Percentiles rank a stretch among this genome's conserved stretches.
These are phyloP conservation scores for Gnetum montanum DNA, from an alignment of 75 land plant genomes.

Conservation along the genomic window DNA sequence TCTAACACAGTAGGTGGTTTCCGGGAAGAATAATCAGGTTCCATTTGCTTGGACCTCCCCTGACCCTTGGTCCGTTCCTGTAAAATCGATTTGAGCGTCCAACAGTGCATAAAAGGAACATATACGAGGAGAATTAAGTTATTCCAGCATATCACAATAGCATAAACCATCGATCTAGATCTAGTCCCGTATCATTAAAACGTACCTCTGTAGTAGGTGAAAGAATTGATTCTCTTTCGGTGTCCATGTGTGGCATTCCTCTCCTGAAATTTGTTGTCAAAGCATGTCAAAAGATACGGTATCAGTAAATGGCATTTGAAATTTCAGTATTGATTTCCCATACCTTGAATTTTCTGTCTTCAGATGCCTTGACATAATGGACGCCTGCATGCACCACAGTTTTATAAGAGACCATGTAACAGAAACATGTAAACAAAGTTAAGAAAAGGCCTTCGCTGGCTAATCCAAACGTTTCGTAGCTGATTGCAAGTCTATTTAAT, in stretches of 20 bases:
- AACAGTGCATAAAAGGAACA: neutral
- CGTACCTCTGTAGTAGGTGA: conserved; percentile 38
- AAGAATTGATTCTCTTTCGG: conserved; percentile 28
- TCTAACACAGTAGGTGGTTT: conserved; percentile 11
- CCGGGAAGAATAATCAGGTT: conserved; percentile 9
- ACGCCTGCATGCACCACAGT: conserved; percentile 51
- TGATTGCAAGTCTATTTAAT: neutral
- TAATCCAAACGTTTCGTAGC: too few relatives aligned
- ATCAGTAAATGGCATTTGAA: neutral
- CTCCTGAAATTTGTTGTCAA: conserved; percentile 16
- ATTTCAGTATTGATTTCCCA: neutral
- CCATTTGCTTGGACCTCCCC: conserved; percentile 13
- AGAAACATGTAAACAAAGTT: neutral
- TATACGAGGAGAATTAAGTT: neutral
- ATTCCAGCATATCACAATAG: neutral
- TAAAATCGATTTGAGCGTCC: neutral
- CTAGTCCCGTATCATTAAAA: neutral
- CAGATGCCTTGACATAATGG: conserved; percentile 79
- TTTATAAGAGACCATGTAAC: too few relatives aligned
- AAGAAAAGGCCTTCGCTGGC: neutral
- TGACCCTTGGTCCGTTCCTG: conserved; percentile 12
- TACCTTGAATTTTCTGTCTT: conserved; percentile 74
- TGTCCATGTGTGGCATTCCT: conserved; percentile 23
- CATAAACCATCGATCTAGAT: neutral
- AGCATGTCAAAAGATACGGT: neutral